Percentiles rank a stretch among this genome's conserved stretches.
Evolutionary conservation across 2,329 filamentous ascomycete genomes (phyloP).

Genomic region (Aspergillus intermedius): DNA sequence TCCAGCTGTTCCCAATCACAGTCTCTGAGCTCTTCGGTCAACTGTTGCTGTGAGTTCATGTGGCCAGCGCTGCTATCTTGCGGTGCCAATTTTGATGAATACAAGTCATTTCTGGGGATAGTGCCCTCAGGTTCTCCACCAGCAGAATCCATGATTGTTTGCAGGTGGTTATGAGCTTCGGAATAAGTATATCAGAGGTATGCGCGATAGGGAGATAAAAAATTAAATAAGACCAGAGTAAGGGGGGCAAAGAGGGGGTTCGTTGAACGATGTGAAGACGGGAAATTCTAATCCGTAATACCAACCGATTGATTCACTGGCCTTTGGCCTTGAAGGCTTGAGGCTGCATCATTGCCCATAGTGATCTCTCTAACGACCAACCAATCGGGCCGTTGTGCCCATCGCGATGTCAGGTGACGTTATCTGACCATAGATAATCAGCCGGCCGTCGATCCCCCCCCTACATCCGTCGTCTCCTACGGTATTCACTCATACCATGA

Average conservation of each 20-base stretch:
- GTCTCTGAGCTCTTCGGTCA: constrained; percentile 47
- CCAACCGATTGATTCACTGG: no score
- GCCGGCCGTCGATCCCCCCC: background rate
- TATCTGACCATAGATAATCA: background rate
- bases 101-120: background rate
- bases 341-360: no score
- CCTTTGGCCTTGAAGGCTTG: no score
- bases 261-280: no score
- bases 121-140: background rate
- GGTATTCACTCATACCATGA: background rate
- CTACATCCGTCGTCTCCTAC: background rate
- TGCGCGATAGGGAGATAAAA: background rate
- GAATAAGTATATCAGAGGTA: background rate
- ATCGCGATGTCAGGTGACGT: constrained; percentile 13
- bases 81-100: background rate
- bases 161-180: background rate
- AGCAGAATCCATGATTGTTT: constrained; percentile 1
- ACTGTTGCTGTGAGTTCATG: constrained; percentile 9
- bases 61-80: background rate
- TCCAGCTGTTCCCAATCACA: constrained; percentile 79
- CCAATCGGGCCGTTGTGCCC: background rate
- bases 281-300: no score
- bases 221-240: no score
- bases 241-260: background rate
- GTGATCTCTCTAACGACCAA: background rate